These are phyloP conservation scores for Brettanomyces anomalus DNA, from an alignment of 805 yeast species.

Conservation along the genomic window DNA sequence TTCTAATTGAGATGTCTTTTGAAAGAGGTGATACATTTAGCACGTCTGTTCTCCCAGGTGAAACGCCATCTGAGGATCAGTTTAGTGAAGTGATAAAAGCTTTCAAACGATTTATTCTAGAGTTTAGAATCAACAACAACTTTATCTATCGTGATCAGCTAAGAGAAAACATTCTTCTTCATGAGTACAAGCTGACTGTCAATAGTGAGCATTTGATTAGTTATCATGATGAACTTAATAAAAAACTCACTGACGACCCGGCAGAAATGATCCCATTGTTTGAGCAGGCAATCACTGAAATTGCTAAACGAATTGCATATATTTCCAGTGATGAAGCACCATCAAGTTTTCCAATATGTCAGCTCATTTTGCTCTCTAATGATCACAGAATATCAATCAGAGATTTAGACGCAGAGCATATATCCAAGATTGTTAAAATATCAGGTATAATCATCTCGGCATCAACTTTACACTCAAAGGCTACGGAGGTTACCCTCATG, in stretches of 20 bases:
- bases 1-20: slow-evolving; percentile 67
- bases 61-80: slow-evolving; percentile 52
- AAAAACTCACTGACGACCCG: slow-evolving; percentile 78
- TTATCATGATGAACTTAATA: slow-evolving; percentile 83
- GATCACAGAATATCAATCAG: slow-evolving; percentile 69
- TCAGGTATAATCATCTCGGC: slow-evolving; percentile 93
- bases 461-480: slow-evolving; percentile 79
- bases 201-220: slow-evolving; percentile 78
- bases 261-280: slow-evolving; percentile 79
- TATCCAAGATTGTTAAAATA: slow-evolving; percentile 80
- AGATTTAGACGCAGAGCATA: slow-evolving; percentile 76
- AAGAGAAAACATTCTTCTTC: slow-evolving; percentile 75
- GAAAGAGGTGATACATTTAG: slow-evolving; percentile 64
- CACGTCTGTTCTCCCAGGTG: slow-evolving; percentile 85
- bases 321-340: slow-evolving; percentile 45
- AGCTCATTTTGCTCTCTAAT: slow-evolving; percentile 65
- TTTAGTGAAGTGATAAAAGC: slow-evolving; percentile 66
- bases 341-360: slow-evolving; percentile 66
- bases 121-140: slow-evolving; percentile 74
- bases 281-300: slow-evolving; percentile 75
- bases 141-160: slow-evolving; percentile 87
- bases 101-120: slow-evolving; percentile 73
- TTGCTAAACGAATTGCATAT: slow-evolving; percentile 64
- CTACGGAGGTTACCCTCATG: slow-evolving; percentile 73
- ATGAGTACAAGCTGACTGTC: slow-evolving; percentile 63